Percentiles rank a stretch among this genome's conserved stretches.
These are phyloP conservation scores for Papiliotrema flavescens DNA, from an alignment of 1,284 basidiomycete species.

Conservation along the genomic window DNA sequence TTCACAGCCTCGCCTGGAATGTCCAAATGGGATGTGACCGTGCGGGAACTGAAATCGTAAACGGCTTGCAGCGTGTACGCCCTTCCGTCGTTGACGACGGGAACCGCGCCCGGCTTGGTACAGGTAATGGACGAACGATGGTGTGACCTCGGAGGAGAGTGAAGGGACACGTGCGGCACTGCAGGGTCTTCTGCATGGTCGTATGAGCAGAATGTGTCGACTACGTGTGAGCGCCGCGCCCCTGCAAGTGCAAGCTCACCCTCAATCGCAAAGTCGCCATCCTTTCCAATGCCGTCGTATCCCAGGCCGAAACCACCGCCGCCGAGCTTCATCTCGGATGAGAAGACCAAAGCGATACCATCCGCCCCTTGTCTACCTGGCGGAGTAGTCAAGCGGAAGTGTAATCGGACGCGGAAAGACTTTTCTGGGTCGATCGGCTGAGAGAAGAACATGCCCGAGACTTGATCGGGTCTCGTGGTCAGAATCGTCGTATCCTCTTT, in stretches of 20 bases:
- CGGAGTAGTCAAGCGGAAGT: constrained; percentile 28
- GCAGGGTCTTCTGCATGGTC: constrained; percentile 38
- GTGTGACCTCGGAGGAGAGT: constrained; percentile 40
- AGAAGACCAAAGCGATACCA: constrained; percentile 35
- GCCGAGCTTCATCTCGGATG: constrained; percentile 18
- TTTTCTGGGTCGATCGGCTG: constrained; percentile 4
- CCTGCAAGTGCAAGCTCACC: constrained; percentile 18
- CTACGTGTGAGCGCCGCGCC: constrained; percentile 4
- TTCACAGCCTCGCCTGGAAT: constrained; percentile 8
- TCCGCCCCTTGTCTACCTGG: constrained; percentile 29
- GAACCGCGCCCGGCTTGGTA: constrained; percentile 24
- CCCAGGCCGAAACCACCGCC: constrained; percentile 39
- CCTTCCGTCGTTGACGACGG: constrained; percentile 28
- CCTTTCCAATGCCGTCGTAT: constrained; percentile 32
- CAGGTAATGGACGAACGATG: constrained; percentile 32
- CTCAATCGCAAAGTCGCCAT: constrained; percentile 41
- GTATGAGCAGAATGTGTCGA: constrained; percentile 24
- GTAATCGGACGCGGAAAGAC: constrained; percentile 16
- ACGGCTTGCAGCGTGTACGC: constrained; percentile 24
- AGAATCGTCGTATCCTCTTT: constrained; percentile 9
- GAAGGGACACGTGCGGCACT: constrained; percentile 42
- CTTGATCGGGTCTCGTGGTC: constrained; percentile 22
- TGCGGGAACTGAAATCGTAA: constrained; percentile 10
- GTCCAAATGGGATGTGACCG: constrained; percentile 16
- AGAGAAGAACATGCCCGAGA: constrained; percentile 24